Base-by-base conservation (phyloP, 2,329 filamentous ascomycete genomes). In the Ophiostoma populinum region DNA sequence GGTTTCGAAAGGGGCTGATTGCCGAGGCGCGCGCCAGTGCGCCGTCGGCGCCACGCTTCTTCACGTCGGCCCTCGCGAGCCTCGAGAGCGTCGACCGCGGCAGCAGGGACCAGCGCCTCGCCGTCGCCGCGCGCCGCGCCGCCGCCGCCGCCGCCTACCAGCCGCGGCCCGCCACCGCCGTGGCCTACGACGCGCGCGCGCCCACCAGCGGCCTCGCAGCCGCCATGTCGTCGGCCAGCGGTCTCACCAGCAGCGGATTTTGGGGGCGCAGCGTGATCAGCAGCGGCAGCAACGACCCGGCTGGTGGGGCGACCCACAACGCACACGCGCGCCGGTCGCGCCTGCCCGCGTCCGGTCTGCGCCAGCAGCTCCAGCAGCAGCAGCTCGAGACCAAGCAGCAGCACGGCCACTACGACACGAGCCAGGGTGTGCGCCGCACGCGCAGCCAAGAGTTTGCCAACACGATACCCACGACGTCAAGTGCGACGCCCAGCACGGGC, bases 21-120 rank as follows among this genome's bases (percentile, higher is more conserved):
- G 38, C 39, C 12, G 41, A 43, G 32, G 37, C 45, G 5, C 35
- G 50, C 43, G 50, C 13, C 34, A 40, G 43, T 25, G 39, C 41
- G 3, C 13, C 40, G 17, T 34, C 40, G n/a, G n/a, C n/a, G n/a
- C n/a, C n/a, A n/a, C n/a, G n/a, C n/a, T n/a, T n/a, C n/a, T n/a
- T n/a, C n/a, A n/a, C n/a, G 12, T 42, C 40, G n/a, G 35, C 40
- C 6, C 37, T 39, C 31, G 33, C 40, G 9, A 24, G 37, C 5
- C 29, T 42, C 27, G 34, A 31, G 3, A 19, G 19, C 11, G 12
- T 32, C 10, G 19, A 15, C 17, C 6, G 18, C 15, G 12, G 16
- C 17, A 26, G 26, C 13, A 20, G 19, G 10, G 3, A 24, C 9
- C 21, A 21, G 18, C 17, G 5, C n/a, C n/a, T n/a, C n/a, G n/a